Evolutionary conservation across 768 basidiomycete genomes (phyloP).

Genomic region (Tylopilus plumbeoviolaceoides): DNA sequence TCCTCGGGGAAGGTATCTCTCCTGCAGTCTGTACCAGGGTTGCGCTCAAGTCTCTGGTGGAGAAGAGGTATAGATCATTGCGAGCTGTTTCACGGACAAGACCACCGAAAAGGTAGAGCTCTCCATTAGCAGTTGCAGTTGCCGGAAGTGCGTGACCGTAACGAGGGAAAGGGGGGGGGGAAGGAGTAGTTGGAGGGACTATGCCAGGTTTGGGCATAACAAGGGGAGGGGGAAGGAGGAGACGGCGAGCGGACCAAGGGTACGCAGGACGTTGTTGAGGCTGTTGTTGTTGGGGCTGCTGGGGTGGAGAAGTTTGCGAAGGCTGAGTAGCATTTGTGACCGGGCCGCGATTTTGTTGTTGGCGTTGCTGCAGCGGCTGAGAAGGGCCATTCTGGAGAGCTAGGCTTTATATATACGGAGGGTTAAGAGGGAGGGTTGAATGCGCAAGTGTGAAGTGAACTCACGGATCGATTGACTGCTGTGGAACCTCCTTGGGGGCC

Average conservation of each 20-base stretch:
- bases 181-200: slow-evolving; percentile 60
- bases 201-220: slow-evolving; percentile 61
- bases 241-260: slow-evolving; percentile 79
- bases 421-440: not conserved
- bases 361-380: slow-evolving; percentile 34
- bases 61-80: slow-evolving; percentile 93
- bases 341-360: slow-evolving; percentile 34
- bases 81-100: slow-evolving; percentile 86
- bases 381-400: slow-evolving; percentile 22
- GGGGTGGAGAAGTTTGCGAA: slow-evolving; percentile 30
- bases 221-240: slow-evolving; percentile 64
- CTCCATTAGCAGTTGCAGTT: slow-evolving; percentile 71
- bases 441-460: slow-evolving; percentile 17
- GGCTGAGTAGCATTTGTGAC: slow-evolving; percentile 28
- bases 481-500: slow-evolving; percentile 29
- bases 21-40: slow-evolving; percentile 84
- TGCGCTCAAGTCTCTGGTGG: slow-evolving; percentile 72
- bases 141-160: slow-evolving; percentile 93
- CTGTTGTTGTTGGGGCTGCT: slow-evolving; percentile 26
- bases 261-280: slow-evolving; percentile 56
- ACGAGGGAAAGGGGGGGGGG: slow-evolving; percentile 89
- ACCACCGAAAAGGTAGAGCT: slow-evolving; percentile 95
- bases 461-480: slow-evolving; percentile 35
- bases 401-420: slow-evolving; percentile 3
- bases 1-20: slow-evolving; percentile 81